Conservation (phyloP, 2,329 filamentous ascomycete species). For the Fusarium agapanthi region DNA sequence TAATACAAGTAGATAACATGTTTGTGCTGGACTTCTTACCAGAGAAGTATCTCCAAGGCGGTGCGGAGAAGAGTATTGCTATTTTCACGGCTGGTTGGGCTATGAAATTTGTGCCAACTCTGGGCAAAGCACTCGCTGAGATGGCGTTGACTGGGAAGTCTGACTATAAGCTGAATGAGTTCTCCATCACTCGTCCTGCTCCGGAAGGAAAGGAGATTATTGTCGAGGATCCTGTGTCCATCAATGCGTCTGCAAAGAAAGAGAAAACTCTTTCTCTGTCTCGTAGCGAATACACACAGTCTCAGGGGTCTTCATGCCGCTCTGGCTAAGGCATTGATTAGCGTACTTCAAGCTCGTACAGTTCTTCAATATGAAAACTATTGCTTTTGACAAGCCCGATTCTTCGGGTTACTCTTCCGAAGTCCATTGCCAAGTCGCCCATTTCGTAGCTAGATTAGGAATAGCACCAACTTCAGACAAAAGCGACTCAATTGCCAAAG, state of each 20-base stretch:
- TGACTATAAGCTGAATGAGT: conserved; percentile 8
- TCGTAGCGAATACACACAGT: background rate
- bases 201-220: conserved; percentile 18
- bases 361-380: background rate
- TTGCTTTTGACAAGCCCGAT: background rate
- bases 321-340: background rate
- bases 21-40: conserved; percentile 33
- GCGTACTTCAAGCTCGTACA: too few relatives aligned
- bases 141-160: conserved; percentile 18
- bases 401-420: background rate
- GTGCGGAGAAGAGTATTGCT: conserved; percentile 14
- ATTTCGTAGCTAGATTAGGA: background rate
- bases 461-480: background rate
- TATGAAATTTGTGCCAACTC: conserved; percentile 31
- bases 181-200: conserved; percentile 13
- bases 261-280: background rate
- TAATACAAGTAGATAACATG: conserved; percentile 21
- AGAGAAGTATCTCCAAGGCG: conserved; percentile 9
- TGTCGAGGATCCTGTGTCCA: background rate
- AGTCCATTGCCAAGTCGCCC: background rate
- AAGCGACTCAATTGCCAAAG: background rate
- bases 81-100: conserved; percentile 28
- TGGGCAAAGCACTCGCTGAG: conserved; percentile 21
- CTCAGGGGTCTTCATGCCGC: background rate
- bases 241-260: background rate